A percentile compares a stretch with the other conserved stretches of the same genome.
Conservation (phyloP, 441 rosid species). For the Lagerstroemia fauriei region DNA sequence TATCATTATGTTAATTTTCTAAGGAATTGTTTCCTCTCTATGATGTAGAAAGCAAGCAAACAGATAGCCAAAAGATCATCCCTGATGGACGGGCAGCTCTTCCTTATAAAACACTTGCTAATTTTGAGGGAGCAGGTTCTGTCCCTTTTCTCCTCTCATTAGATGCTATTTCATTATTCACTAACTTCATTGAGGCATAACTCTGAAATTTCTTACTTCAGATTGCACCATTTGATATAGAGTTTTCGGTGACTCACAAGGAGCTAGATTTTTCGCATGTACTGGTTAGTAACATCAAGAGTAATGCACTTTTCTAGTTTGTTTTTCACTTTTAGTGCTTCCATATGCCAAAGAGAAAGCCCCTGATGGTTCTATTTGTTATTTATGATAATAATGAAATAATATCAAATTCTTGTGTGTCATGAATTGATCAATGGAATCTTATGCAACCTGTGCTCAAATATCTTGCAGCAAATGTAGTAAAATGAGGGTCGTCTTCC, state of each 20-base stretch:
- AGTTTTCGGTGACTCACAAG: conserved; percentile 91
- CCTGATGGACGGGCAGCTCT: conserved; percentile 88
- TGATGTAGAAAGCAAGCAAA: conserved; percentile 82
- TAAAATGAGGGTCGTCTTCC: no score
- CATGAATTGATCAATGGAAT: neutral
- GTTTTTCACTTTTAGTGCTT: neutral
- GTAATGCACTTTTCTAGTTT: neutral
- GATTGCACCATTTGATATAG: conserved; percentile 97
- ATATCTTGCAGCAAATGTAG: neutral
- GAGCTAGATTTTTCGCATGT: conserved; percentile 96
- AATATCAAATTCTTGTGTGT: neutral
- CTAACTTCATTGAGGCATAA: conserved; percentile 14
- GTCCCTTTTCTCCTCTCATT: conserved; percentile 21
- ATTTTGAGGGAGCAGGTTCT: conserved; percentile 90
- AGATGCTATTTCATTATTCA: conserved; percentile 27
- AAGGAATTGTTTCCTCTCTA: conserved; percentile 20
- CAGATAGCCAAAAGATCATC: conserved; percentile 71
- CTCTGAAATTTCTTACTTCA: conserved; percentile 39
- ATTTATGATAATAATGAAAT: neutral
- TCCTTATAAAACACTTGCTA: conserved; percentile 87
- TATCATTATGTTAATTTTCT: conserved; percentile 2
- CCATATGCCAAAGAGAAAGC: neutral
- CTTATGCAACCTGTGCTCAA: neutral
- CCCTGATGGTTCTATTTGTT: neutral
- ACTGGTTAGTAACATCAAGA: conserved; percentile 63